Conservation (phyloP, 177 flowering plant species). For the Vitis hybrid region DNA sequence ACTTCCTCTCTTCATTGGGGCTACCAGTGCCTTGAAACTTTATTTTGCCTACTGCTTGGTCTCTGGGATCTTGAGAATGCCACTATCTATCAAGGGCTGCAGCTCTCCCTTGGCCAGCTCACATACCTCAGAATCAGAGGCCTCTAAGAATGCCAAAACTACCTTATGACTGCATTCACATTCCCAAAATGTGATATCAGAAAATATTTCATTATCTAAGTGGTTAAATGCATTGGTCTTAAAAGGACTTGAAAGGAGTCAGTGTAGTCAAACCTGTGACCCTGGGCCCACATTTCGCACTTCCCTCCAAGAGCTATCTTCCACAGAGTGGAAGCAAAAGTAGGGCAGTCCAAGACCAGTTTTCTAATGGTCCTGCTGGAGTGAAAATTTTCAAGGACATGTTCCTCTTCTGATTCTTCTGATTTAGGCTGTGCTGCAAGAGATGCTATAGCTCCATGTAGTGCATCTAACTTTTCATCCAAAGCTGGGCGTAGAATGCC, state of each 20-base stretch:
- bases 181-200: constrained; percentile 4
- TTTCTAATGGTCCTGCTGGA: constrained; percentile 89
- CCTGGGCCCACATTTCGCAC: constrained; percentile 66
- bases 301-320: constrained; percentile 71
- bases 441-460: constrained; percentile 65
- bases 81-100: constrained; percentile 63
- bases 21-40: background rate
- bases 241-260: background rate
- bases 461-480: constrained; percentile 52
- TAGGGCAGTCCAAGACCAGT: constrained; percentile 70
- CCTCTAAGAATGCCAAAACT: constrained; percentile 65
- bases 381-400: constrained; percentile 84
- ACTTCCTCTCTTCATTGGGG: too few relatives aligned
- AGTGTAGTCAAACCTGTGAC: constrained; percentile 69
- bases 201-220: constrained; percentile 4
- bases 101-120: constrained; percentile 52
- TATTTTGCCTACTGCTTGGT: constrained; percentile 19
- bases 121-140: constrained; percentile 43
- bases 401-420: constrained; percentile 59
- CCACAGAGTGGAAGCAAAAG: constrained; percentile 78
- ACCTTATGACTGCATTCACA: constrained; percentile 67
- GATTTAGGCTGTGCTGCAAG: constrained; percentile 64
- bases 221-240: background rate
- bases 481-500: constrained; percentile 59
- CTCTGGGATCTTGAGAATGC: constrained; percentile 53